A percentile compares a stretch with the other conserved stretches of the same genome.
Evolutionary conservation across 345 rosid genomes (phyloP).

Genomic region (Citrus sp.): DNA sequence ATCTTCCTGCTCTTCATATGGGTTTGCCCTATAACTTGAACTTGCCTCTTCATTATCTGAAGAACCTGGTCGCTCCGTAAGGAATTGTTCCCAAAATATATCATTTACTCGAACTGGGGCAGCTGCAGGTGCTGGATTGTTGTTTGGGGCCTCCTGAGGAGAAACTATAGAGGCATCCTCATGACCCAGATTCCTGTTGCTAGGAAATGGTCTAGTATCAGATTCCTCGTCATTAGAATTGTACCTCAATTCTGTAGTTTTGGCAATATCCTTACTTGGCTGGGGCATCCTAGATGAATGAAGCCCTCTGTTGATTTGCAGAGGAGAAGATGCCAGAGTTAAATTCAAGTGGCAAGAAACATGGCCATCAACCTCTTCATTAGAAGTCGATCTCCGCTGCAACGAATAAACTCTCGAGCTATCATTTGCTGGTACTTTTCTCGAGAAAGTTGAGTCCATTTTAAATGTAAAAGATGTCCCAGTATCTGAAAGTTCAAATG

Average conservation of each 20-base stretch:
- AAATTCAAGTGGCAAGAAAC: conserved; percentile 82
- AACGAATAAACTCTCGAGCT: conserved; percentile 31
- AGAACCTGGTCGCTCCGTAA: conserved; percentile 92
- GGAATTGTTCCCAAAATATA: conserved; percentile 92
- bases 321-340: conserved; percentile 73
- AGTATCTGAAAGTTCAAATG: conserved; percentile 75
- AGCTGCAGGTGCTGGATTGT: conserved; percentile 44
- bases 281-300: conserved; percentile 37
- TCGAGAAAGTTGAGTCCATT: conserved; percentile 36
- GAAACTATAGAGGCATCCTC: conserved; percentile 23
- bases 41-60: conserved; percentile 83
- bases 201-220: conserved; percentile 19
- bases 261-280: conserved; percentile 34
- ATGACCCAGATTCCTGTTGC: conserved; percentile 21
- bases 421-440: conserved; percentile 38
- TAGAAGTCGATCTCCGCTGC: conserved; percentile 43
- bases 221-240: conserved; percentile 31
- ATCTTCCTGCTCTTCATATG: conserved; percentile 60
- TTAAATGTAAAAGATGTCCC: conserved; percentile 58
- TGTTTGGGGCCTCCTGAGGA: conserved; percentile 37
- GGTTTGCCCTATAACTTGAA: conserved; percentile 55
- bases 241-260: conserved; percentile 26
- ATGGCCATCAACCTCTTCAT: conserved; percentile 67
- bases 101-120: conserved; percentile 72
- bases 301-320: conserved; percentile 48